These are phyloP conservation scores for Lentinula detonsa DNA, from an alignment of 768 basidiomycete genomes.

Conservation along the genomic window DNA sequence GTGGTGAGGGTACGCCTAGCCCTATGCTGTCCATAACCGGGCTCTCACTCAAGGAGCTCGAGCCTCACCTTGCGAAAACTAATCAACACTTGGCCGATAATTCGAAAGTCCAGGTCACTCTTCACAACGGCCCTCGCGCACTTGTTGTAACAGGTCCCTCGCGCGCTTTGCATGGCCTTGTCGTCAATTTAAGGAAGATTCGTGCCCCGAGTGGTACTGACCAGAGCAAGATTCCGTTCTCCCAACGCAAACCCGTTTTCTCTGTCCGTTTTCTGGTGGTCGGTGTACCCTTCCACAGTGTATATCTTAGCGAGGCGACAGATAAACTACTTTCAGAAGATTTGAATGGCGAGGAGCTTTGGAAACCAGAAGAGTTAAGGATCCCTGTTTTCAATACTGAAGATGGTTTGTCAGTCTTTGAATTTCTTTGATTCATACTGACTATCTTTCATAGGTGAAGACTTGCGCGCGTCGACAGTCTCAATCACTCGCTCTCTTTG, in stretches of 20 bases:
- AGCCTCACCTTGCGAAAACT: slow-evolving; percentile 79
- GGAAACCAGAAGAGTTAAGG: slow-evolving; percentile 59
- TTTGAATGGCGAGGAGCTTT: slow-evolving; percentile 72
- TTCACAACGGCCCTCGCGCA: slow-evolving; percentile 86
- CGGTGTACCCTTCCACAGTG: slow-evolving; percentile 93
- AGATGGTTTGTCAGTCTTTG: slow-evolving; percentile 54
- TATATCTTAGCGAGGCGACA: slow-evolving; percentile 69
- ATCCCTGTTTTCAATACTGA: slow-evolving; percentile 93
- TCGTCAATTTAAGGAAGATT: slow-evolving; percentile 84
- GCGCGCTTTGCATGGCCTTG: slow-evolving; percentile 89
- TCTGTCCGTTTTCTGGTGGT: slow-evolving; percentile 92
- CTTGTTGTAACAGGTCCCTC: slow-evolving; percentile 93
- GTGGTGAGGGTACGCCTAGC: slow-evolving; percentile 88
- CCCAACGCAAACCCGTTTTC: slow-evolving; percentile 92
- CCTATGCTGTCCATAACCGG: slow-evolving; percentile 94
- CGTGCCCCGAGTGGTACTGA: slow-evolving; percentile 84
- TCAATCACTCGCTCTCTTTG: slow-evolving; percentile 85
- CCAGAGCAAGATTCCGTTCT: slow-evolving; percentile 91
- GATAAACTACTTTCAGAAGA: slow-evolving; percentile 75
- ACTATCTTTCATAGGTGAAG: slow-evolving; percentile 52
- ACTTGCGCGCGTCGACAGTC: slow-evolving; percentile 62
- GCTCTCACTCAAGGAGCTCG: slow-evolving; percentile 66
- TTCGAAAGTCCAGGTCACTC: slow-evolving; percentile 79
- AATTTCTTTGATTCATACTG: not conserved
- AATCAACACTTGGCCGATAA: slow-evolving; percentile 79